Evolutionary conservation across 306 rosid species (phyloP).

Genomic region (Pachyrhizus erosus): DNA sequence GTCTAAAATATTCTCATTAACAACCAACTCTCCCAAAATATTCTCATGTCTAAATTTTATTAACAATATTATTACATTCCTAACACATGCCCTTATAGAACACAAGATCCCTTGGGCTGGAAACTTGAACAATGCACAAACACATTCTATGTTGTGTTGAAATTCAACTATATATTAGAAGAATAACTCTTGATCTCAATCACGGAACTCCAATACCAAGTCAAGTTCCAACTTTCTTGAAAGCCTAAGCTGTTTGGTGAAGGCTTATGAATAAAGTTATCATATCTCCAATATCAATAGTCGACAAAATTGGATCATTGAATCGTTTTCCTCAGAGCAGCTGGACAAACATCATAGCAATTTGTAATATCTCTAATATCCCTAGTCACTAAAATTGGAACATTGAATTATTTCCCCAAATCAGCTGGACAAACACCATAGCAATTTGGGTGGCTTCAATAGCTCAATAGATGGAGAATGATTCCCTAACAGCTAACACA

Average conservation of each 20-base stretch:
- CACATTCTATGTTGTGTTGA: not conserved
- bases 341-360: not conserved
- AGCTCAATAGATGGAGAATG: not conserved
- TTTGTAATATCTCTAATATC: not conserved
- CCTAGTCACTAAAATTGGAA: not conserved
- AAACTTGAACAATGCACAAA: not conserved
- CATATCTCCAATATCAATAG: not conserved
- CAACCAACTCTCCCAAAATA: not conserved
- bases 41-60: not conserved
- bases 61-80: not conserved
- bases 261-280: not conserved
- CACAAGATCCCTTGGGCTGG: not conserved
- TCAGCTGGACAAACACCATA: not conserved
- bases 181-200: not conserved
- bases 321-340: not conserved
- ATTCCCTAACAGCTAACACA: not conserved
- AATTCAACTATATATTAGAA: not conserved
- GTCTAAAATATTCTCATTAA: not conserved
- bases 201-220: not conserved
- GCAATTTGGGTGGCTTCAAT: constrained; percentile 11
- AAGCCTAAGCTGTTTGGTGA: not conserved
- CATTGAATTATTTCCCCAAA: not conserved
- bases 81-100: not conserved
- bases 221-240: not conserved
- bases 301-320: not conserved